Percentiles rank a stretch among this genome's conserved stretches.
These are phyloP conservation scores for Mycena chlorophos DNA, from an alignment of 768 basidiomycete species.

Conservation along the genomic window DNA sequence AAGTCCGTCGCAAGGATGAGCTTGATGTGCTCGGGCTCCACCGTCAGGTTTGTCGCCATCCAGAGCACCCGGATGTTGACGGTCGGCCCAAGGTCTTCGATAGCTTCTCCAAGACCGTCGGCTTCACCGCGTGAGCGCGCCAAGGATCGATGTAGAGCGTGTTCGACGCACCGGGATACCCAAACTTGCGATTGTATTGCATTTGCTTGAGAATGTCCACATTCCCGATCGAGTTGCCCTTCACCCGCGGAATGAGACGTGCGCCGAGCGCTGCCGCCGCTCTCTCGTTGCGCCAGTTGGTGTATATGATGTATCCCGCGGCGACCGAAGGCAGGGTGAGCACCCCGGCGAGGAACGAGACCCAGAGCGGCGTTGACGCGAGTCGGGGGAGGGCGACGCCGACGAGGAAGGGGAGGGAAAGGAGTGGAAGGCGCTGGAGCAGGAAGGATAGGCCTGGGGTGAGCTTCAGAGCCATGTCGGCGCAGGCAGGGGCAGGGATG, in stretches of 20 bases:
- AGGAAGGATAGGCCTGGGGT: slow-evolving; percentile 1
- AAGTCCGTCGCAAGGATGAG: slow-evolving; percentile 30
- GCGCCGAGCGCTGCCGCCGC: slow-evolving; percentile 25
- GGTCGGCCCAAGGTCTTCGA: slow-evolving; percentile 16
- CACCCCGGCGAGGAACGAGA: neutral
- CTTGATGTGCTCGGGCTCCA: slow-evolving; percentile 27
- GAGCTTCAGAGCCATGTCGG: too few relatives aligned
- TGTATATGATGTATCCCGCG: neutral
- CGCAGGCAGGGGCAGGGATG: too few relatives aligned
- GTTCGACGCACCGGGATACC: slow-evolving; percentile 32
- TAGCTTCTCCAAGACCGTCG: slow-evolving; percentile 5
- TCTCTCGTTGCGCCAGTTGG: slow-evolving; percentile 4
- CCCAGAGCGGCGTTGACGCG: neutral
- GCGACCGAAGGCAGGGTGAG: slow-evolving; percentile 3
- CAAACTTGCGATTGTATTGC: slow-evolving; percentile 24
- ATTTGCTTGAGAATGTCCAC: slow-evolving; percentile 28
- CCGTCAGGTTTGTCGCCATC: slow-evolving; percentile 21
- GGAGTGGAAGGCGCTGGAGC: neutral
- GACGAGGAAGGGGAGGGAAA: neutral
- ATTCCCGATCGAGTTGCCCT: slow-evolving; percentile 29
- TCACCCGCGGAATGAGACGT: slow-evolving; percentile 23
- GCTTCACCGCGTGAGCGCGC: neutral
- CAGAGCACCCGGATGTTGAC: slow-evolving; percentile 23
- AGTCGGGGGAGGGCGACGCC: neutral
- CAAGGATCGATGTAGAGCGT: neutral